Evolutionary conservation across 257 asterid genomes (phyloP).

Genomic region (Solanum etuberosum): DNA sequence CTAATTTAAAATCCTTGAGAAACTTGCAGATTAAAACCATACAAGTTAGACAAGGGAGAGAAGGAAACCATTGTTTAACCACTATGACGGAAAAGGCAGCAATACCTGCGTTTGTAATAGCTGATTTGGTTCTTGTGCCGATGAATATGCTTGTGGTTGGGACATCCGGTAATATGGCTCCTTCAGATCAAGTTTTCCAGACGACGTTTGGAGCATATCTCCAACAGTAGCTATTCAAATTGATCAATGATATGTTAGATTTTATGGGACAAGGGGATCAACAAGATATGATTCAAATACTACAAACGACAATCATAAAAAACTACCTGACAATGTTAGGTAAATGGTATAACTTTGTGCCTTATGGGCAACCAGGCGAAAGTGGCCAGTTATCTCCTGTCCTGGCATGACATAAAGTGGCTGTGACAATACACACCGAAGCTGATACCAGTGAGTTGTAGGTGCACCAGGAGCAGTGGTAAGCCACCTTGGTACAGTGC

Average conservation of each 20-base stretch:
- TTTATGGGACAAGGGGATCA: not conserved
- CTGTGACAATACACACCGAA: constrained; percentile 91
- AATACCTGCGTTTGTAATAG: constrained; percentile 79
- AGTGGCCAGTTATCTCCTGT: constrained; percentile 85
- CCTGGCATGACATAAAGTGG: constrained; percentile 98
- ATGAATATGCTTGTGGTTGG: constrained; percentile 77
- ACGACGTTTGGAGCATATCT: constrained; percentile 76
- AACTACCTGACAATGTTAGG: constrained; percentile 71
- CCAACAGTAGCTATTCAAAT: constrained; percentile 22
- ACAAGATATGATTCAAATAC: not conserved
- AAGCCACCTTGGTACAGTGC: constrained; percentile 92
- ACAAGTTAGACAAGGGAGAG: not conserved
- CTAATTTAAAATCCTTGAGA: not conserved
- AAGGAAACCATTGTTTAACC: not conserved
- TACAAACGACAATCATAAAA: not conserved
- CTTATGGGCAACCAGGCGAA: constrained; percentile 82
- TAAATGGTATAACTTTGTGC: constrained; percentile 93
- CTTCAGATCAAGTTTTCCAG: constrained; percentile 82
- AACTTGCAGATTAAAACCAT: not conserved
- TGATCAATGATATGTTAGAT: not conserved
- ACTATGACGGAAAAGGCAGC: not conserved
- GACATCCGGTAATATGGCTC: constrained; percentile 99
- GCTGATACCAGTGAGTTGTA: constrained; percentile 98
- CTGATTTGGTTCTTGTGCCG: constrained; percentile 60
- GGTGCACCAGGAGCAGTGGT: constrained; percentile 97